These are phyloP conservation scores for Taphrina pruni DNA, from an alignment of 1,139 yeast genomes.

Conservation along the genomic window DNA sequence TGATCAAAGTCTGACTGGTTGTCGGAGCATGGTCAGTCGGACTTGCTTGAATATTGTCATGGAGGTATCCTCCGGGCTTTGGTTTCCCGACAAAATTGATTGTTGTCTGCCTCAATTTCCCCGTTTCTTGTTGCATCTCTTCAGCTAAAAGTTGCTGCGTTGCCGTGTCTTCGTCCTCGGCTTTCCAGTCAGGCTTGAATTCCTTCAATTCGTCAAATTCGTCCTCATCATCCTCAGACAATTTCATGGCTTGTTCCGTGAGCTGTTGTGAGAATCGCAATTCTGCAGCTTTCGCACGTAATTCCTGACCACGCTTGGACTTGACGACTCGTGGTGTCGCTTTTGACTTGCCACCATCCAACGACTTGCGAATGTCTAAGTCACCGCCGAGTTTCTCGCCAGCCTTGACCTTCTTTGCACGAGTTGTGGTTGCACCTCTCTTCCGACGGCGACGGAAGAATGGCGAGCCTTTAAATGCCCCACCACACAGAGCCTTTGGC, in stretches of 20 bases:
- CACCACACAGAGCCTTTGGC: conserved; percentile 46
- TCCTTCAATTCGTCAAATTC: neutral
- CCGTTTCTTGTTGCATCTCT: conserved; percentile 25
- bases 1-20: neutral
- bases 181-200: conserved; percentile 18
- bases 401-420: conserved; percentile 38
- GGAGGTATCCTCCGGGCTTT: neutral
- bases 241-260: conserved; percentile 1
- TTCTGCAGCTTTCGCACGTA: conserved; percentile 39
- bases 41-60: neutral
- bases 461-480: conserved; percentile 44
- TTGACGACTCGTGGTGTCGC: conserved; percentile 39
- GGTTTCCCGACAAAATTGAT: neutral
- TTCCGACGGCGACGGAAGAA: conserved; percentile 39
- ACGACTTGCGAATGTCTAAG: conserved; percentile 39
- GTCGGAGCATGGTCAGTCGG: neutral
- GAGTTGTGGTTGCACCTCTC: conserved; percentile 25
- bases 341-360: conserved; percentile 45
- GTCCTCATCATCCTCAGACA: conserved; percentile 9
- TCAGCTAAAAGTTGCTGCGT: conserved; percentile 12
- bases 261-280: conserved; percentile 30
- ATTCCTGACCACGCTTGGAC: conserved; percentile 38
- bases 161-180: conserved; percentile 25
- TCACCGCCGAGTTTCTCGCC: conserved; percentile 45
- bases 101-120: conserved; percentile 7